A percentile compares a stretch with the other conserved stretches of the same genome.
phyloP scores from a whole-genome alignment of 2,329 filamentous ascomycete genomes.

The Penicillium sclerotigenum region DNA sequence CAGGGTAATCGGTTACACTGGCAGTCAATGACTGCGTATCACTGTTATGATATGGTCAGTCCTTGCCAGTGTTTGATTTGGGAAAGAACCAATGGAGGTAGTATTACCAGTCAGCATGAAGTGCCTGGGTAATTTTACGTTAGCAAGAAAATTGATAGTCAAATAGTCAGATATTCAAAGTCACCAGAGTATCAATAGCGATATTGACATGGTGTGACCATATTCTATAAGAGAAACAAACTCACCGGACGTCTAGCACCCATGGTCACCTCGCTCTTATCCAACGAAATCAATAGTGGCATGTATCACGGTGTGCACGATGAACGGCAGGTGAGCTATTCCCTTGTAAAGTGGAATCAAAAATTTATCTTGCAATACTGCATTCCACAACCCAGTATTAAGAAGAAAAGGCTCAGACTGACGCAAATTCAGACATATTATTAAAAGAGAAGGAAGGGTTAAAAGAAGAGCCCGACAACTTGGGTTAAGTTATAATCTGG shows the following conservation, averaged over 20 bases:
- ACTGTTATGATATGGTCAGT: conserved; percentile 22
- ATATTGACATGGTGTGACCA: not conserved
- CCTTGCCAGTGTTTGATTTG: not conserved
- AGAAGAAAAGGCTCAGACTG: conserved; percentile 1
- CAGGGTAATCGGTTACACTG: conserved; percentile 45
- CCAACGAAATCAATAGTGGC: not conserved
- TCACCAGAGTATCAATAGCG: not conserved
- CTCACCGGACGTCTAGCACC: conserved; percentile 17
- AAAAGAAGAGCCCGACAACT: conserved; percentile 32
- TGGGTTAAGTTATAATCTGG: conserved; percentile 40
- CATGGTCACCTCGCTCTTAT: conserved; percentile 13
- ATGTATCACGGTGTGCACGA: conserved; percentile 1
- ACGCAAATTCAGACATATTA: conserved; percentile 1
- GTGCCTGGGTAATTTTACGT: not conserved
- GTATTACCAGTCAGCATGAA: conserved; percentile 1
- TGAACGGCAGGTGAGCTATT: conserved; percentile 4
- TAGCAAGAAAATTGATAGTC: not conserved
- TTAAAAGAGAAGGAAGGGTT: not conserved
- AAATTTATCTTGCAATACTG: conserved; percentile 6
- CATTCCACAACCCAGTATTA: conserved; percentile 12
- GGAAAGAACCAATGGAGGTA: not conserved
- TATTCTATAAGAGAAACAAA: not conserved
- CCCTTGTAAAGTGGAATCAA: conserved; percentile 1
- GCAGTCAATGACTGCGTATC: conserved; percentile 44
- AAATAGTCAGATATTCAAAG: not conserved